phyloP scores from a whole-genome alignment of 2,329 filamentous ascomycete species.

The Nigrospora sphaerica region DNA sequence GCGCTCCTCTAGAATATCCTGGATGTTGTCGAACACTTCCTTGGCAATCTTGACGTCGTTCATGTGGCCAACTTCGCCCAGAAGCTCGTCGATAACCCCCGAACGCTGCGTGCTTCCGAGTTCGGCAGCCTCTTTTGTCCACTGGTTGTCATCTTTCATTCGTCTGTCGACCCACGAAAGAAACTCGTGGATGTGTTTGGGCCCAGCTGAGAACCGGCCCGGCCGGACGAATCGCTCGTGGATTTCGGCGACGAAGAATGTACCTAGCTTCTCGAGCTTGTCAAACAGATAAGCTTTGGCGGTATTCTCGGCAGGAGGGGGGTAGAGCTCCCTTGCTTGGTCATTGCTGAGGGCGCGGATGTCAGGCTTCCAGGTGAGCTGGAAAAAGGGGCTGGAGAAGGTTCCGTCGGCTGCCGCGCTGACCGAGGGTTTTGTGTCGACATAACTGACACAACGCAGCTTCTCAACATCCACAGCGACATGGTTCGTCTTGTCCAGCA shows the following conservation, averaged over 20 bases:
- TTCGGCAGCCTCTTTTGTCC: not conserved
- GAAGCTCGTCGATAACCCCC: constrained; percentile 1
- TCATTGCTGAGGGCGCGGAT: constrained; percentile 9
- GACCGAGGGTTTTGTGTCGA: not conserved
- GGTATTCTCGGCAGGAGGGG: constrained; percentile 7
- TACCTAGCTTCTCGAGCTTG: constrained; percentile 1
- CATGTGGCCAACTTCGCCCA: not conserved
- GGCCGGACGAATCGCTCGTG: not conserved
- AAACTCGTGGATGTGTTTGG: not conserved
- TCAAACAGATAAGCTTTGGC: not conserved
- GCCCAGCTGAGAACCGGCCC: not conserved
- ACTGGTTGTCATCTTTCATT: not conserved
- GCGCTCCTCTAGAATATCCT: constrained; percentile 10
- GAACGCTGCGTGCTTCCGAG: constrained; percentile 3
- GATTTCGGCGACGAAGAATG: constrained; percentile 3
- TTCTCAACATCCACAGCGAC: constrained; percentile 5
- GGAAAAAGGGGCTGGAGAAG: constrained; percentile 9
- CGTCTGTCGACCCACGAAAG: constrained; percentile 1
- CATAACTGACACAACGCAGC: constrained; percentile 3
- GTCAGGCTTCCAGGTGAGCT: constrained; percentile 13
- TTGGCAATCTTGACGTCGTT: constrained; percentile 3
- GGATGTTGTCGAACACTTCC: constrained; percentile 7
- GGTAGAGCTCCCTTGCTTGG: constrained; percentile 5
- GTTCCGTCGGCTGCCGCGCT: constrained; percentile 1
- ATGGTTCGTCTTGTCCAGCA: constrained; percentile 5